Evolutionary conservation across 257 asterid species (phyloP).

Genomic region (Rehmannia glutinosa): DNA sequence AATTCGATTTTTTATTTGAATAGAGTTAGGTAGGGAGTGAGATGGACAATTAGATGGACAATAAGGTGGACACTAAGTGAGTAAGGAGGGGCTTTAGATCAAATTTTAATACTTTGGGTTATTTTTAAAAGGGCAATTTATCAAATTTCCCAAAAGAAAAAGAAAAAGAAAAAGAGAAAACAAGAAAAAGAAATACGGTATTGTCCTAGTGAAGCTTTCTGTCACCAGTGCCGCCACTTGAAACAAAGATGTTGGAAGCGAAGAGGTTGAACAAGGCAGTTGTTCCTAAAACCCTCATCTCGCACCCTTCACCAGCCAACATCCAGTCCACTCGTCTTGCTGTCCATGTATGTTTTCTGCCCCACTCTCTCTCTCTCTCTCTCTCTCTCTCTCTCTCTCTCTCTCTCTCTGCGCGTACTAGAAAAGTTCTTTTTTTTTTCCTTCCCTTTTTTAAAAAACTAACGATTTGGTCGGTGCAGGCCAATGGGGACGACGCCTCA

Average conservation of each 20-base stretch:
- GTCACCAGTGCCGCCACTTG: background rate
- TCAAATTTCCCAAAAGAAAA: too few species aligned
- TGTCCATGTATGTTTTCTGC: constrained; percentile 55
- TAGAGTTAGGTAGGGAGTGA: too few species aligned
- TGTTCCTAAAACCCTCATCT: constrained; percentile 58
- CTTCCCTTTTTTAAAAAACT: too few species aligned
- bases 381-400: background rate
- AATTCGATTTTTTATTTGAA: too few species aligned
- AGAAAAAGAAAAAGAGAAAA: too few species aligned
- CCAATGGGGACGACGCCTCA: constrained; percentile 39
- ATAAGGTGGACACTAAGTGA: too few species aligned
- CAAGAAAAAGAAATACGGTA: background rate
- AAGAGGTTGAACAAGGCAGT: constrained; percentile 70
- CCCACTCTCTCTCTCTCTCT: background rate
- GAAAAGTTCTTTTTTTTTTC: background rate
- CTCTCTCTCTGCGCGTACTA: background rate
- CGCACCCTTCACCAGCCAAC: constrained; percentile 74
- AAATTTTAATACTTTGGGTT: too few species aligned
- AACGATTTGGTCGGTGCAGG: constrained; percentile 34
- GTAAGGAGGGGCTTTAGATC: too few species aligned
- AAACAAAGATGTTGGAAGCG: constrained; percentile 64
- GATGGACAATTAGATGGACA: too few species aligned
- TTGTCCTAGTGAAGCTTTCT: background rate
- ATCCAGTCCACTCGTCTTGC: constrained; percentile 90
- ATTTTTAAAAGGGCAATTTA: too few species aligned